Evolutionary conservation across 2,329 filamentous ascomycete genomes (phyloP), one percentile per base, ranked within the genome.

Genomic region (Macrophomina pseudophaseolina): DNA sequence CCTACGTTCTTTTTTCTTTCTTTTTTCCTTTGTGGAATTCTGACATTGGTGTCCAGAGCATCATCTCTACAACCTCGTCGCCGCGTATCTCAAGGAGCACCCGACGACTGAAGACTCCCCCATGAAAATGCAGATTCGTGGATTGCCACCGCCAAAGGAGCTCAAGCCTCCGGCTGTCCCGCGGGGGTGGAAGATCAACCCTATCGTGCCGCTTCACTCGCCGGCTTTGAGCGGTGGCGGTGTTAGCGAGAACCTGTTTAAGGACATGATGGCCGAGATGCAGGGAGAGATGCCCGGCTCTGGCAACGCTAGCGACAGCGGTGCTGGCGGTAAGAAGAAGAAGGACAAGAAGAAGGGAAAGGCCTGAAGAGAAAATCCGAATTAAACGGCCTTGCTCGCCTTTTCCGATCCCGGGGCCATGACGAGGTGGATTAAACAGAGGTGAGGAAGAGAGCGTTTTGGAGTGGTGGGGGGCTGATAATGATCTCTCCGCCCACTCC

Each of bases 261-360:
- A 95, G 83, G 94, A 97, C 72, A 97, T 97, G 85, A 97, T 98
- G 94, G 90, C 89, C 74, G 93, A 96, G 82, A 97, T 98, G 92
- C 83, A 86, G 70, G 82, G 81, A 11, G 74, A 79, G 68, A 71
- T 74, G 64, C 70, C 68, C 33, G 72, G 72, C 68, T 65, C 59
- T 67, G 74, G 71, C 49, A 74, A 69, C 9, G 71, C 69, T 23
- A 70, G 72, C 53, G 71, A 71, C 49, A 73, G 72, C 38, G 73
- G 70, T 12, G 63, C 44, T 35, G 66, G 64, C 35, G 76, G 74
- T 66, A 76, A 76, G 66, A 78, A 77, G 68, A 78, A 67, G 63
- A 68, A 78, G 70, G 74, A 77, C 56, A 78, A 78, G 67, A 78
- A 78, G 71, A 78, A 78, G 68, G 67, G 65, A 23, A 65, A 64